Evolutionary conservation across 257 asterid species (phyloP), one percentile per base, ranked within the genome.

Genomic region (Primulina huaijiensis): DNA sequence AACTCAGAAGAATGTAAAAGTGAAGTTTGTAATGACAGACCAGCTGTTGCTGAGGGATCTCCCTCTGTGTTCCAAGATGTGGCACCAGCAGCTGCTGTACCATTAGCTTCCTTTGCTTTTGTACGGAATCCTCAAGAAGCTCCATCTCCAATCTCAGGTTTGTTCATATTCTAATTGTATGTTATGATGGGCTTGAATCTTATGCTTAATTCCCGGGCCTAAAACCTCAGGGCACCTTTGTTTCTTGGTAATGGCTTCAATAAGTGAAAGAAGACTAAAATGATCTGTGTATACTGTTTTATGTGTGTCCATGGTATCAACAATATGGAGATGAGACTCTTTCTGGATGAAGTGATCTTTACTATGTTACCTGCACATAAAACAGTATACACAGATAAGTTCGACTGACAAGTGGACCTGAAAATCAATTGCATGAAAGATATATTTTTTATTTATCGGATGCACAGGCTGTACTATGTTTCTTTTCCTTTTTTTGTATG

Each of bases 141-240:
- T 37, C 75, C 90, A 63, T 85, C 90, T 35, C 86, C 95, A 30
- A 84, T 83, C 87, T 86, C 93, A 71, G 97, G 96, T 87, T 73
- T 29, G 64, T 67, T 64, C 62, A 27, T 12, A 6, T 72, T 63
- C 21, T 57, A 55, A 38, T 31, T 64, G 55, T 27, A 9, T 60
- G 14, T 14, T 65, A 59, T 57, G 21, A 17, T 2, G 23, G 20
- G 33, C 21, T 46, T 46, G 6, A 14, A 46, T 16, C 19, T 14
- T 46, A 46, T 14, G 19, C 20, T 46, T 46, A 46, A 46, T 14
- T 46, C 20, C 56, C 0, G 6, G 20, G 56, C 19, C 20, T 46
- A 46, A 14, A 35, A 46, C 20, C 53, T 14, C 5, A 46, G 56
- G 20, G 7, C 64, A 68, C 58, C 31, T 27, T 66, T 21, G 11